These are phyloP conservation scores for Tricholoma furcatifolium DNA, from an alignment of 768 basidiomycete genomes.

Conservation along the genomic window DNA sequence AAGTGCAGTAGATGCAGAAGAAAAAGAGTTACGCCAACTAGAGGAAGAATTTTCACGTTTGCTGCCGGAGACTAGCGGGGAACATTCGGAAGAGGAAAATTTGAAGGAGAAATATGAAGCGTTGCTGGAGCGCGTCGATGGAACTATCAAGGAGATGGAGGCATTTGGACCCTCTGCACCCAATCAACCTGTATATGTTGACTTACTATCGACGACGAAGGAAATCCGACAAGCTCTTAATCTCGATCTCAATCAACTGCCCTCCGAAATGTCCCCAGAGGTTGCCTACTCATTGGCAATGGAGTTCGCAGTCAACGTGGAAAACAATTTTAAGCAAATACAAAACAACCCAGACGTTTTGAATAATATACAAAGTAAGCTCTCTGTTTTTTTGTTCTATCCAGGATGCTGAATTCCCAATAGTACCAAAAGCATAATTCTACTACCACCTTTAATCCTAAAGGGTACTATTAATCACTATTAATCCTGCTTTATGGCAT, in stretches of 20 bases:
- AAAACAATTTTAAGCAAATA: too few relatives aligned
- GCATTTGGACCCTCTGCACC: neutral
- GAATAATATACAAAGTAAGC: too few relatives aligned
- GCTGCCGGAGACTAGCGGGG: neutral
- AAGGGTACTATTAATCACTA: too few relatives aligned
- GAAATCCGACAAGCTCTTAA: neutral
- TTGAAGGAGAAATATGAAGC: neutral
- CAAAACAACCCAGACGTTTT: too few relatives aligned
- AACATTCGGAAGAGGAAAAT: neutral
- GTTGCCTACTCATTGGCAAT: too few relatives aligned
- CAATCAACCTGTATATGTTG: neutral
- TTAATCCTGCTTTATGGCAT: neutral
- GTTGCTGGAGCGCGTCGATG: neutral
- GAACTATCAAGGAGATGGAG: constrained; percentile 1
- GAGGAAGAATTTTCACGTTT: neutral
- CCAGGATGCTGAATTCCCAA: too few relatives aligned
- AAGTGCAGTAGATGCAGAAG: neutral
- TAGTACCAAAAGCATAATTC: too few relatives aligned
- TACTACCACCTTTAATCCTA: too few relatives aligned
- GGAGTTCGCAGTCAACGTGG: too few relatives aligned
- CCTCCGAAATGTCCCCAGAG: too few relatives aligned
- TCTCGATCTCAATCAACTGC: too few relatives aligned
- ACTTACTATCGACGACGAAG: neutral
- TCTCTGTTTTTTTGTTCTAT: too few relatives aligned
- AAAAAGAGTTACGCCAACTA: neutral